Base-by-base conservation (phyloP, 129 eudicot genomes). In the Lonicera japonica region DNA sequence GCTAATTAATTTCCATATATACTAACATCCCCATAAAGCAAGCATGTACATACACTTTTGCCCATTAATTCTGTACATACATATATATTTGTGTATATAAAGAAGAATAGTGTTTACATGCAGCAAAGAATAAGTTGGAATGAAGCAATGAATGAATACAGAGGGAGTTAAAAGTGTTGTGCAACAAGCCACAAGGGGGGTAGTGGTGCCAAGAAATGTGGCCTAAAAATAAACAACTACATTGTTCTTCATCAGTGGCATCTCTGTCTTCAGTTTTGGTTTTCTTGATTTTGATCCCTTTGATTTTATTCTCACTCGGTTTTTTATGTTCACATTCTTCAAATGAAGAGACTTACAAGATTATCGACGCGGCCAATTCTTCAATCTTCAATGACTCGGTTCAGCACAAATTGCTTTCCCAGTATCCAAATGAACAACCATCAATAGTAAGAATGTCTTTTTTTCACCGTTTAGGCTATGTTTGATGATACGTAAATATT, bases 121-220 rank as follows among this genome's bases (percentile, higher is more conserved):
- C 56, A 57, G 81, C 77, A 76, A 76, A 51, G 77, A 70, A 76
- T 76, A 68, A 58, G 52, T 36, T 50, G 36, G 7, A 55, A 14
- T 54, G 57, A 76, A 76, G 77, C 15, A 76, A 76, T 76, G 76
- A 41, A 70, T 47, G 3, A 8, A 61, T 25, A 61, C 54, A 61
- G 11, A 50, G 63, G 14, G 9, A 17, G 16, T 18, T 17, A 14
- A 47, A 64, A 29, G 2, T 25, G 1, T 46, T 9, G 2, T 17
- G 19, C n/a, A 25, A 8, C 25, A 14, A 9, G 14, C n/a, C 47
- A 22, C 36, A 25, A 0, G 0, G 21, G 21, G 8, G 15, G 14
- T 20, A 1, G 13, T 0, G 14, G 13, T 0, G 14, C 19, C 9
- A 64, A n/a, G 55, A 22, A 9, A 60, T 73, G 83, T 64, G 54